These are phyloP conservation scores for Cicer bijugum DNA, from an alignment of 306 rosid species.

Conservation along the genomic window DNA sequence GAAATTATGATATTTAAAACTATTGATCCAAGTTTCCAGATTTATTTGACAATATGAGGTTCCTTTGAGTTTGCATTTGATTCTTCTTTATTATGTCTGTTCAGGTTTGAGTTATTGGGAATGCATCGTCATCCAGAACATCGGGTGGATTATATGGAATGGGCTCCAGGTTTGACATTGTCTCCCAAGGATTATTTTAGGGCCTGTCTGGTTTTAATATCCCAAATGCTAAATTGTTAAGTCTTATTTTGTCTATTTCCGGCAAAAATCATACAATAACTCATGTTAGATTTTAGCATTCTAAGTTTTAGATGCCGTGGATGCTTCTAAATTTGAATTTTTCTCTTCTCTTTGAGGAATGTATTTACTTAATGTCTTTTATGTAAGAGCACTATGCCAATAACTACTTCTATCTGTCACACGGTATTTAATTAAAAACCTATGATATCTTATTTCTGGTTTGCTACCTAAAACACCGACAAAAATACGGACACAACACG, in stretches of 20 bases:
- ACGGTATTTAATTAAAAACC: conserved; percentile 25
- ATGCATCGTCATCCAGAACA: conserved; percentile 97
- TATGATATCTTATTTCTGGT: conserved; percentile 32
- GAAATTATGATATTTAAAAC: conserved; percentile 9
- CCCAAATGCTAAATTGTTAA: conserved; percentile 6
- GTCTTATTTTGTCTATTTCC: conserved; percentile 31
- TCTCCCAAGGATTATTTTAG: conserved; percentile 41
- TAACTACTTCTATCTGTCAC: conserved; percentile 13
- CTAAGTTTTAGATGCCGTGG: conserved; percentile 5
- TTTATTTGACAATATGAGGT: conserved; percentile 29
- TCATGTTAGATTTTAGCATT: background rate
- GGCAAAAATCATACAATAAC: background rate
- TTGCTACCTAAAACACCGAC: too few species aligned
- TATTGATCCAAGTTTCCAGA: conserved; percentile 12
- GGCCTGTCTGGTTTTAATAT: conserved; percentile 13
- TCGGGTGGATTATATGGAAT: conserved; percentile 91
- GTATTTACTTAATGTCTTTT: background rate
- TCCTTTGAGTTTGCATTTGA: conserved; percentile 33
- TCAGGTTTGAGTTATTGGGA: conserved; percentile 83
- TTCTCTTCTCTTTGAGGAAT: conserved; percentile 36
- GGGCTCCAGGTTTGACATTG: conserved; percentile 94
- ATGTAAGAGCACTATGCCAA: background rate
- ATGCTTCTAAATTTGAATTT: conserved; percentile 13
- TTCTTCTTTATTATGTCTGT: conserved; percentile 46
- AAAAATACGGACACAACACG: too few species aligned